Conservation (phyloP, 805 yeast species). For the Clavispora phyllophila region DNA sequence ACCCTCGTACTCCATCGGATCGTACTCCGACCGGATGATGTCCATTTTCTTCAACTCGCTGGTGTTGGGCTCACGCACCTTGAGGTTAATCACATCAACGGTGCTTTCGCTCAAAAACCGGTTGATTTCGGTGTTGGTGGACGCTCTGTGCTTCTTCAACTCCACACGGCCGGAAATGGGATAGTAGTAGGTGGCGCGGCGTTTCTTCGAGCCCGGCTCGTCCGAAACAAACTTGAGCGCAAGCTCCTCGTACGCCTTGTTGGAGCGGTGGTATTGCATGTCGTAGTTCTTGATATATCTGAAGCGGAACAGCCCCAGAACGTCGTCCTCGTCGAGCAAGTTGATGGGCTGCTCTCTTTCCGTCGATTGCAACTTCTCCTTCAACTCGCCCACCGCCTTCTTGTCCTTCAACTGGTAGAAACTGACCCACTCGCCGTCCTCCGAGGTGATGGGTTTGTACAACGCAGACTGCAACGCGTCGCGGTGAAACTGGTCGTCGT, state of each 20-base stretch:
- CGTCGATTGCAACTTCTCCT: constrained; percentile 30
- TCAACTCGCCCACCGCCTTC: constrained; percentile 20
- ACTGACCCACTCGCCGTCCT: constrained; percentile 76
- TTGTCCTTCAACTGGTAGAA: constrained; percentile 30
- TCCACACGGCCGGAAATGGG: constrained; percentile 76
- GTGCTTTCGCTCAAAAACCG: constrained; percentile 53
- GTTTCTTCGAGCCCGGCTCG: constrained; percentile 28
- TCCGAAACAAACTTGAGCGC: constrained; percentile 54
- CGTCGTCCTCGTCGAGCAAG: constrained; percentile 43
- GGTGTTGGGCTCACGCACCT: constrained; percentile 68
- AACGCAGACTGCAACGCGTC: constrained; percentile 52
- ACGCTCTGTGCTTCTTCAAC: constrained; percentile 80
- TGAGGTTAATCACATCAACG: constrained; percentile 55
- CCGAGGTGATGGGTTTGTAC: constrained; percentile 67
- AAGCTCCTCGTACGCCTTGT: constrained; percentile 56
- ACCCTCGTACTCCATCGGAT: constrained; percentile 73
- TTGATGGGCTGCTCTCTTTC: constrained; percentile 39
- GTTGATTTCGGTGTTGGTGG: constrained; percentile 47
- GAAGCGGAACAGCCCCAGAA: constrained; percentile 45
- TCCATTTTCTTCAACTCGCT: constrained; percentile 67
- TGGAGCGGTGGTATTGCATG: constrained; percentile 48
- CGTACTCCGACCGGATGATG: constrained; percentile 59
- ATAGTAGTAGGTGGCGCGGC: constrained; percentile 62
- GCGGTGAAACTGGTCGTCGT: constrained; percentile 27
- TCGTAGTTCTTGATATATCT: constrained; percentile 76